A percentile compares a stretch with the other conserved stretches of the same genome.
phyloP scores from a whole-genome alignment of 2,329 filamentous ascomycete species.

The Elsinoe australis region DNA sequence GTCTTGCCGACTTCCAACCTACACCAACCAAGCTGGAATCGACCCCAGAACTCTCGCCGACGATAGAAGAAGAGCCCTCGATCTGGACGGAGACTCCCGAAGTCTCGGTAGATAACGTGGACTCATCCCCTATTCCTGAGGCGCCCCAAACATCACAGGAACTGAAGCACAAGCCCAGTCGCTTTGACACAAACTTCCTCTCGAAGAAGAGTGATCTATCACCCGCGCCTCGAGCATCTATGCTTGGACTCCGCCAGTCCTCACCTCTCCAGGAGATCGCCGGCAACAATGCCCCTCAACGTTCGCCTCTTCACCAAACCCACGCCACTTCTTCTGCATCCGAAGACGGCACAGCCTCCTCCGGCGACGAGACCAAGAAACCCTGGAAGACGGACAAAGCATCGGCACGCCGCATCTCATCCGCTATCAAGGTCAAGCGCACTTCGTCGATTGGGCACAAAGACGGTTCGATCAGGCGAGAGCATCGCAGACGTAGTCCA shows the following conservation, averaged over 20 bases:
- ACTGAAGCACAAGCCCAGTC: conserved; percentile 49
- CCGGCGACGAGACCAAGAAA: conserved; percentile 22
- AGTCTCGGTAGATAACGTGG: conserved; percentile 25
- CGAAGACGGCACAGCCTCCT: conserved; percentile 24
- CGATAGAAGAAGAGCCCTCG: neutral
- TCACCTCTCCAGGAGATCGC: conserved; percentile 42
- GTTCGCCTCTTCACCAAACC: conserved; percentile 30
- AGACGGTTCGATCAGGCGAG: conserved; percentile 23
- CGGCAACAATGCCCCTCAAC: conserved; percentile 33
- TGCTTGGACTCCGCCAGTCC: conserved; percentile 48
- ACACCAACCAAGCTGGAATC: conserved; percentile 66
- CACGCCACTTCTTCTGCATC: conserved; percentile 28
- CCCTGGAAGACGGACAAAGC: conserved; percentile 22
- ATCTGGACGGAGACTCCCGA: conserved; percentile 15
- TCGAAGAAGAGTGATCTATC: conserved; percentile 53
- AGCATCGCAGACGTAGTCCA: conserved; percentile 50
- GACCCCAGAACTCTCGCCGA: conserved; percentile 43
- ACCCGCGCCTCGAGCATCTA: conserved; percentile 43
- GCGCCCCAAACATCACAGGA: conserved; percentile 54
- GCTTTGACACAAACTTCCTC: conserved; percentile 85
- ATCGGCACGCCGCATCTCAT: conserved; percentile 28
- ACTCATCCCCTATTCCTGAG: conserved; percentile 51
- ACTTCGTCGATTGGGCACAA: conserved; percentile 32
- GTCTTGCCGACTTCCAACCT: conserved; percentile 82
- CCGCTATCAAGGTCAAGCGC: conserved; percentile 47